These are phyloP conservation scores for Pseudonitzschia multistriata DNA, from an alignment of 108 stramenopile species.

Conservation along the genomic window DNA sequence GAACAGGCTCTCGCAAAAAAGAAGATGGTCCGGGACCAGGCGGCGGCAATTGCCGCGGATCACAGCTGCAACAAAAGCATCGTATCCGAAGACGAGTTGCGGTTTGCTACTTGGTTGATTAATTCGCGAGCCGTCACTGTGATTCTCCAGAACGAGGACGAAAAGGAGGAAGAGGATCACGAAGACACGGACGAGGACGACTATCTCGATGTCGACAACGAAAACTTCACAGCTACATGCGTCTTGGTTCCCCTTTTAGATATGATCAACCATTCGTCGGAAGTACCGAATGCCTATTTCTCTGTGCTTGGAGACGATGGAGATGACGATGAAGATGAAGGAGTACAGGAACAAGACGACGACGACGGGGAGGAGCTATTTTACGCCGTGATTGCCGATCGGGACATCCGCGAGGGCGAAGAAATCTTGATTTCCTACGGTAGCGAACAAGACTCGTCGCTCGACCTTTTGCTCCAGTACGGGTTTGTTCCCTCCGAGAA, in stretches of 20 bases:
- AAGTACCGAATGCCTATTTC: constrained; percentile 23
- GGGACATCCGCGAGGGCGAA: constrained; percentile 22
- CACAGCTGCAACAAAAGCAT: not conserved
- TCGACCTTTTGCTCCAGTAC: constrained; percentile 35
- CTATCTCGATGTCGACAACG: not conserved
- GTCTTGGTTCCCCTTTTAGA: constrained; percentile 37
- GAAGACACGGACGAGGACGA: not conserved
- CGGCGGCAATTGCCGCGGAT: not conserved
- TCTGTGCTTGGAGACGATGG: constrained; percentile 28
- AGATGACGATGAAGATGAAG: constrained; percentile 5
- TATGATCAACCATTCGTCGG: constrained; percentile 34
- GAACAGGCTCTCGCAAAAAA: constrained; percentile 6
- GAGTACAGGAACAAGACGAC: too few species aligned
- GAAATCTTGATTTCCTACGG: constrained; percentile 38
- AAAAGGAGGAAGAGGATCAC: not conserved
- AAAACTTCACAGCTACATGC: not conserved
- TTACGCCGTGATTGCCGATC: constrained; percentile 34
- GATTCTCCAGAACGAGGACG: not conserved
- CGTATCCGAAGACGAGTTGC: not conserved
- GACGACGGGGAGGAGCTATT: constrained; percentile 7
- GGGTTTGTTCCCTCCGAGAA: constrained; percentile 24
- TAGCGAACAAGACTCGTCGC: constrained; percentile 27
- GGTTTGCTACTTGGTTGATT: constrained; percentile 9
- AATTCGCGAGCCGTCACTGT: constrained; percentile 10
- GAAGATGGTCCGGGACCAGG: constrained; percentile 9